A percentile compares a stretch with the other conserved stretches of the same genome.
phyloP scores from a whole-genome alignment of 192 early-diverging fungal species.

The Gaertneriomyces semiglobifer region DNA sequence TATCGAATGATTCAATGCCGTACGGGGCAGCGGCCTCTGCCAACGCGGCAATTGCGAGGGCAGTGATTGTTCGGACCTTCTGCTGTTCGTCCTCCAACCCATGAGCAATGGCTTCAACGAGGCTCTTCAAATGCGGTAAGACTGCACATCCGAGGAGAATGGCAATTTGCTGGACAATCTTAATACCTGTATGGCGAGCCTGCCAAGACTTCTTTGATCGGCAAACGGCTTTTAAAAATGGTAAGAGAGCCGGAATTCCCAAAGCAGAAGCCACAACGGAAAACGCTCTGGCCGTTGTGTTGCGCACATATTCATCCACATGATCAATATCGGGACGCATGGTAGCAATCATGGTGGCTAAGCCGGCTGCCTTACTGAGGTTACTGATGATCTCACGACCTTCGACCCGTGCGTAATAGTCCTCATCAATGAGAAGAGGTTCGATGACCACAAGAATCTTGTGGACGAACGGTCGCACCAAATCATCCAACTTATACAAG shows the following conservation, averaged over 20 bases:
- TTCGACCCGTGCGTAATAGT: constrained; percentile 96
- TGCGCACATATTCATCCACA: constrained; percentile 95
- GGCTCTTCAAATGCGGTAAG: constrained; percentile 85
- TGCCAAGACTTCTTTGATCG: constrained; percentile 95
- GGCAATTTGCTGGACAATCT: constrained; percentile 96
- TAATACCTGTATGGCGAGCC: constrained; percentile 96
- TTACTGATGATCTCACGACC: constrained; percentile 98
- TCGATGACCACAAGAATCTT: constrained; percentile 99
- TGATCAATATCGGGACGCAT: constrained; percentile 99
- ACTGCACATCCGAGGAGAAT: constrained; percentile 92
- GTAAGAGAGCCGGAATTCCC: constrained; percentile 86
- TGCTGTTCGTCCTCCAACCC: constrained; percentile 96
- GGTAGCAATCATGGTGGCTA: constrained; percentile 96
- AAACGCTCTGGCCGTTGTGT: constrained; percentile 96
- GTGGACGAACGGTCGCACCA: constrained; percentile 94
- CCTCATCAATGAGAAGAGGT: constrained; percentile 94
- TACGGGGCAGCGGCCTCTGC: constrained; percentile 97
- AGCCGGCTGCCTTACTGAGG: constrained; percentile 92
- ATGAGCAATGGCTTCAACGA: constrained; percentile 88
- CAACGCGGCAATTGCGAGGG: constrained; percentile 88
- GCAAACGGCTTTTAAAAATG: constrained; percentile 95
- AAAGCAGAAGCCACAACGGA: constrained; percentile 95
- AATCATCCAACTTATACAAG: constrained; percentile 91
- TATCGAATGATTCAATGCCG: constrained; percentile 97
- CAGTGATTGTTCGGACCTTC: constrained; percentile 92